phyloP scores from a whole-genome alignment of 139 green algal species.

The Picochlorum sp. region DNA sequence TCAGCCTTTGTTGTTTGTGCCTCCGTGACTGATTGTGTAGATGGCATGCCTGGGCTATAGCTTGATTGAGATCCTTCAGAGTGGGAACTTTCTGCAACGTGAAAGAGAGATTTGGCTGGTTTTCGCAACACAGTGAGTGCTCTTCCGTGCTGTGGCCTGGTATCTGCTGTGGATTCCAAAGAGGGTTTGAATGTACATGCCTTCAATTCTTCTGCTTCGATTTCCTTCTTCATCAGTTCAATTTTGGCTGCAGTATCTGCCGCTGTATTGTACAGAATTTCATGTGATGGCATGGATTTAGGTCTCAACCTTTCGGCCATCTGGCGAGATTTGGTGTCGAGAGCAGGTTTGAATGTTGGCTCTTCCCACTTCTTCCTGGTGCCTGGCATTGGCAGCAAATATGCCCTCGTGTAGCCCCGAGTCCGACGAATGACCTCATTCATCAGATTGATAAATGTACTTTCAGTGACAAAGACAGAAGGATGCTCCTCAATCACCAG shows the following conservation, averaged over 20 bases:
- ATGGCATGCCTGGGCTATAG: conserved; percentile 20
- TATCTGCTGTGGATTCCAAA: conserved; percentile 13
- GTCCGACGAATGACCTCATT: conserved; percentile 41
- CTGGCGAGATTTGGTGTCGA: conserved; percentile 41
- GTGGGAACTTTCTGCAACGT: no score
- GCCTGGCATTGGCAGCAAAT: conserved; percentile 51
- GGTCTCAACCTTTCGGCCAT: conserved; percentile 43
- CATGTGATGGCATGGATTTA: conserved; percentile 23
- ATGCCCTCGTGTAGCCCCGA: conserved; percentile 29
- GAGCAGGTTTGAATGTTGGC: conserved; percentile 49
- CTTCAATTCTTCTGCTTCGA: conserved; percentile 14
- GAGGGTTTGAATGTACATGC: conserved; percentile 39
- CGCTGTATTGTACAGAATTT: conserved; percentile 35
- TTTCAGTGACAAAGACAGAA: conserved; percentile 12
- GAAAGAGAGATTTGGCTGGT: no score
- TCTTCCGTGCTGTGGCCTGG: no score
- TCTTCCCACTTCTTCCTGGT: conserved; percentile 37
- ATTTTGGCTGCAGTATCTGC: conserved; percentile 14
- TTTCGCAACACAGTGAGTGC: no score
- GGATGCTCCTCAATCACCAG: background rate
- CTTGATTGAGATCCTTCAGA: conserved; percentile 7
- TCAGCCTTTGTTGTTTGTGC: background rate
- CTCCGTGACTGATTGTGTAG: conserved; percentile 10
- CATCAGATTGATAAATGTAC: conserved; percentile 48
- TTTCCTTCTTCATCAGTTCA: conserved; percentile 5